Conservation (phyloP, 805 yeast species). For the Tetrapisispora taiwanensis region DNA sequence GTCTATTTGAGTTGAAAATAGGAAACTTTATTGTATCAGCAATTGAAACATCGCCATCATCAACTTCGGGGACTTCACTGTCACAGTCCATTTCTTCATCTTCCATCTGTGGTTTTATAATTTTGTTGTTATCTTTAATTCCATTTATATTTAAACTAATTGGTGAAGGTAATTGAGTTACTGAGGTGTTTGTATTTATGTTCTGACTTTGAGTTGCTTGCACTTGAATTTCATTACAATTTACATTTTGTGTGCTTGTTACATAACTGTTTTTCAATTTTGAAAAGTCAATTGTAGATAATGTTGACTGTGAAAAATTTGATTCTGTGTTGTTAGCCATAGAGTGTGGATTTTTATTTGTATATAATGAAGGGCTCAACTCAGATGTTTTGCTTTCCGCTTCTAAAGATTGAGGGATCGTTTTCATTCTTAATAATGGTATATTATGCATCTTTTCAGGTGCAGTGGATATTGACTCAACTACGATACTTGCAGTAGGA, state of each 20-base stretch:
- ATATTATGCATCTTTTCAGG: neutral
- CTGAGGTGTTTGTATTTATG: neutral
- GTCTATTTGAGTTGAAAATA: conserved; percentile 8
- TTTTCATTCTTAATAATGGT: neutral
- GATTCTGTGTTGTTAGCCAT: neutral
- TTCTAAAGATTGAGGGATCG: neutral
- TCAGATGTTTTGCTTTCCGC: too few relatives aligned
- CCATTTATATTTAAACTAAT: neutral
- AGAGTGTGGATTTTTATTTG: too few relatives aligned
- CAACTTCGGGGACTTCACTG: neutral
- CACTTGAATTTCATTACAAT: conserved; percentile 6
- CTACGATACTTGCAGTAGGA: neutral
- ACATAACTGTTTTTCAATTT: neutral
- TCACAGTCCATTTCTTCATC: neutral
- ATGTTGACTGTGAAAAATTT: neutral
- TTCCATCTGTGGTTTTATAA: neutral
- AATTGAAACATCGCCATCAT: neutral
- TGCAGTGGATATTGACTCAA: neutral
- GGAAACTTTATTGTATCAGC: conserved; percentile 11
- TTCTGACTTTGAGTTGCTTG: conserved; percentile 7
- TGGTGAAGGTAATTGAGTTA: too few relatives aligned
- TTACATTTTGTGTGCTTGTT: neutral
- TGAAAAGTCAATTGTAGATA: too few relatives aligned
- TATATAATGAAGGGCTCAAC: too few relatives aligned
- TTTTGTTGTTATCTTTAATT: neutral